Evolutionary conservation across 805 yeast genomes (phyloP).

Genomic region (Candida quercuum): DNA sequence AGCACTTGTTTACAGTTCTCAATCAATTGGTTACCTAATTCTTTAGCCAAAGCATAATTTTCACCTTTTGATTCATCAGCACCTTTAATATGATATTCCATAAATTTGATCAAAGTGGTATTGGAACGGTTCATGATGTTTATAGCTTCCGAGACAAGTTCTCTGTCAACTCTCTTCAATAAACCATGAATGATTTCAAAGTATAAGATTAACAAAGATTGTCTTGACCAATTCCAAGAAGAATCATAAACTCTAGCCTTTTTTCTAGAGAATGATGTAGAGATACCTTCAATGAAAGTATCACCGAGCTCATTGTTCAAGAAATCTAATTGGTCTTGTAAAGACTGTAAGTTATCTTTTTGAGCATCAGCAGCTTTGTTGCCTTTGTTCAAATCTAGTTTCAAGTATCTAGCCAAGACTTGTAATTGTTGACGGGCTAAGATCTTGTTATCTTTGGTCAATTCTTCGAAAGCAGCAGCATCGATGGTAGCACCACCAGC

Average conservation of each 20-base stretch:
- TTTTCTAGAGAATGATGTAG: conserved; percentile 83
- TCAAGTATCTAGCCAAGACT: conserved; percentile 90
- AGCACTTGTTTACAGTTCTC: conserved; percentile 90
- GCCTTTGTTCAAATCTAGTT: conserved; percentile 86
- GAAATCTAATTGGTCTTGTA: conserved; percentile 88
- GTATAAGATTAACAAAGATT: conserved; percentile 89
- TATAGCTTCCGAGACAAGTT: conserved; percentile 93
- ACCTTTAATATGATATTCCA: conserved; percentile 73
- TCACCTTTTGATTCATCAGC: conserved; percentile 80
- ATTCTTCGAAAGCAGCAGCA: conserved; percentile 86
- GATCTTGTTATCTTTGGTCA: conserved; percentile 42
- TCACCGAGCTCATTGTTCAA: conserved; percentile 77
- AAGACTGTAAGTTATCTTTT: conserved; percentile 75
- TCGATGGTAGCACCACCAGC: conserved; percentile 87
- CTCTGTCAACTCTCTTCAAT: conserved; percentile 85
- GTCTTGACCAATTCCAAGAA: conserved; percentile 99
- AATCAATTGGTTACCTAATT: conserved; percentile 86
- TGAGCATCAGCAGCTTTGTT: conserved; percentile 72
- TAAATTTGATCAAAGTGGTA: conserved; percentile 87
- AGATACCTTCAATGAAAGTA: conserved; percentile 84
- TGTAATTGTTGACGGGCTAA: conserved; percentile 61
- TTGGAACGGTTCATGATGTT: conserved; percentile 96
- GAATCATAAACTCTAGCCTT: conserved; percentile 97
- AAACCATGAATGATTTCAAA: conserved; percentile 95
- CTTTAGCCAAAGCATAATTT: conserved; percentile 86